Evolutionary conservation across 2,329 filamentous ascomycete species (phyloP).

Genomic region (Esteya vermicola): DNA sequence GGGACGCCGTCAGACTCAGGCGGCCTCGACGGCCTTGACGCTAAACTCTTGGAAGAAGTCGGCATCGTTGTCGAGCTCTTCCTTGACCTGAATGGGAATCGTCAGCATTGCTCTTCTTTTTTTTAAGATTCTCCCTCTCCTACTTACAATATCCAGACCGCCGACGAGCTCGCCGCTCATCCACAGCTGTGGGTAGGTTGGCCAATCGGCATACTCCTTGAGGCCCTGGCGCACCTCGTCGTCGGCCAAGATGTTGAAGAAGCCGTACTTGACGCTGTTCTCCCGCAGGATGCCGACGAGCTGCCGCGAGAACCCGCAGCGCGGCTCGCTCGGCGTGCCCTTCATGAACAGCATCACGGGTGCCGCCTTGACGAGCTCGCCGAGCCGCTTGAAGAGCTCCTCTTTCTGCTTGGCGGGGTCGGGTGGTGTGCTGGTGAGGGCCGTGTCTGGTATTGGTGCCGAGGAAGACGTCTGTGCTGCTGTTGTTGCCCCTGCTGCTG

Average conservation of each 20-base stretch:
- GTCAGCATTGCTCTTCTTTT: neutral
- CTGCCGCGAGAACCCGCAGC: slow-evolving; percentile 92
- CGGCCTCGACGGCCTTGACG: slow-evolving; percentile 26
- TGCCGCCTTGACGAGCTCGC: slow-evolving; percentile 81
- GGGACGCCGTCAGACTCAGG: too few species aligned
- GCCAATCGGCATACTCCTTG: slow-evolving; percentile 98
- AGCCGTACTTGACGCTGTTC: slow-evolving; percentile 86
- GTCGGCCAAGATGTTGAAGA: slow-evolving; percentile 97
- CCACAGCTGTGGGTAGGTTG: slow-evolving; percentile 93
- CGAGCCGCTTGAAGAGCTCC: slow-evolving; percentile 67
- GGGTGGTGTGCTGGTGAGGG: slow-evolving; percentile 26
- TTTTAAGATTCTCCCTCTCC: neutral
- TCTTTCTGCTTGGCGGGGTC: slow-evolving; percentile 57
- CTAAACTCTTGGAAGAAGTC: slow-evolving; percentile 70
- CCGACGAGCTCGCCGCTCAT: slow-evolving; percentile 81
- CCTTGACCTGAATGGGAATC: slow-evolving; percentile 66
- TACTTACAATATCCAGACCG: slow-evolving; percentile 82
- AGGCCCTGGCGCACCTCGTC: slow-evolving; percentile 92
- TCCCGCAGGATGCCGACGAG: slow-evolving; percentile 77
- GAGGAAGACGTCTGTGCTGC: slow-evolving; percentile 18
- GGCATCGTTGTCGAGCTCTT: slow-evolving; percentile 72
- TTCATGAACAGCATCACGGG: slow-evolving; percentile 99
- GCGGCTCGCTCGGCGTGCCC: slow-evolving; percentile 86
- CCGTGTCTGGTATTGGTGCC: slow-evolving; percentile 20
- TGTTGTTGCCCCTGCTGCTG: slow-evolving; percentile 20